phyloP scores from a whole-genome alignment of 805 yeast genomes.

The Pichia membranifaciens region DNA sequence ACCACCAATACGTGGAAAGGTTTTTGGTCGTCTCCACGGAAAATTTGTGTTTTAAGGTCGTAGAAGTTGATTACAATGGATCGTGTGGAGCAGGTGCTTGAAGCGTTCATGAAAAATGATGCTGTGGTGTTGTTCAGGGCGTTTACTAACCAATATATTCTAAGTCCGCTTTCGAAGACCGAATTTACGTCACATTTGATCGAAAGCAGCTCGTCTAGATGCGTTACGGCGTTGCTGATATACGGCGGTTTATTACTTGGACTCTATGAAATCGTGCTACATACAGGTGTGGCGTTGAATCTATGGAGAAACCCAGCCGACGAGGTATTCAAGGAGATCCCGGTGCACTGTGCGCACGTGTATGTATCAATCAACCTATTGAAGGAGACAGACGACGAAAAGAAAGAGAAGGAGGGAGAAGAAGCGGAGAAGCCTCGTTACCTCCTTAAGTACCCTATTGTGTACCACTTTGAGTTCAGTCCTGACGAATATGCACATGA shows the following conservation, averaged over 20 bases:
- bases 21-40: no score
- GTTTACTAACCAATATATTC: conserved; percentile 14
- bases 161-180: conserved; percentile 11
- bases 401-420: conserved; percentile 5
- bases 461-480: conserved; percentile 69
- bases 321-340: conserved; percentile 63
- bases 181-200: conserved; percentile 24
- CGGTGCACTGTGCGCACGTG: conserved; percentile 74
- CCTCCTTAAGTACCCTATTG: conserved; percentile 34
- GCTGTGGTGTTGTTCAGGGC: conserved; percentile 4
- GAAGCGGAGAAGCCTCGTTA: conserved; percentile 5
- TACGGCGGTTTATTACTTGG: conserved; percentile 20
- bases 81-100: not conserved
- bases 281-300: conserved; percentile 21
- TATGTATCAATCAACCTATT: conserved; percentile 47
- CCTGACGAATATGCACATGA: conserved; percentile 76
- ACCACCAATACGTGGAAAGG: no score
- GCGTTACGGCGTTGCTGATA: conserved; percentile 24
- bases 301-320: conserved; percentile 32
- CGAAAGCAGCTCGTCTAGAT: conserved; percentile 17
- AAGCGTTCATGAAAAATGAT: not conserved
- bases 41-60: no score
- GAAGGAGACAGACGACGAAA: conserved; percentile 10
- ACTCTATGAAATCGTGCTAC: conserved; percentile 22
- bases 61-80: not conserved